Conservation (phyloP, 2,329 filamentous ascomycete species). For the Claviceps spartinae region DNA sequence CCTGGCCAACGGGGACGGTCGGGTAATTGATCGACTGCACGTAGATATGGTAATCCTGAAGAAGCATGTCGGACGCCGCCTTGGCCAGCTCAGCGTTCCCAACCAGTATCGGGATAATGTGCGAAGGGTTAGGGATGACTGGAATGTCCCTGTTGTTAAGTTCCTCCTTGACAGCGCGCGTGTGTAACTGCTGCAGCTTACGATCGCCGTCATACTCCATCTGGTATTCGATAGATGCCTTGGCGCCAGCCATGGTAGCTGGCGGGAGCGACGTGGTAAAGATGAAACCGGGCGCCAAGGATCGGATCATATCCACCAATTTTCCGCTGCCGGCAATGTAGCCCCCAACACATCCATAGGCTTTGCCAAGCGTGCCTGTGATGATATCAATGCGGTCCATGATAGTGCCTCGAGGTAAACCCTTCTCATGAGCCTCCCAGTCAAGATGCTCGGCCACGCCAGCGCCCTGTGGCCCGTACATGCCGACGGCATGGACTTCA, state of each 20-base stretch:
- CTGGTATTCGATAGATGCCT: slow-evolving; percentile 88
- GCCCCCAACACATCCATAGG: slow-evolving; percentile 92
- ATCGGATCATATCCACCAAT: slow-evolving; percentile 85
- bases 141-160: slow-evolving; percentile 72
- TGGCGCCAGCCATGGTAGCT: slow-evolving; percentile 90
- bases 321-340: slow-evolving; percentile 87
- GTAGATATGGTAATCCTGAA: slow-evolving; percentile 85
- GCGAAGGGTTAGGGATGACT: slow-evolving; percentile 93
- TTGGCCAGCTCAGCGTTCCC: slow-evolving; percentile 90
- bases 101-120: slow-evolving; percentile 89
- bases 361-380: slow-evolving; percentile 92
- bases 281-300: slow-evolving; percentile 92
- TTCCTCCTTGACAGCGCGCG: slow-evolving; percentile 80
- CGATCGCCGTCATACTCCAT: slow-evolving; percentile 74
- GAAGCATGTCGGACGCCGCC: slow-evolving; percentile 78
- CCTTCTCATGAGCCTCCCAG: slow-evolving; percentile 70
- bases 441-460: slow-evolving; percentile 97
- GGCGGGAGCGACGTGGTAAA: slow-evolving; percentile 96
- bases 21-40: slow-evolving; percentile 99
- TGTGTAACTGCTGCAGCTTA: slow-evolving; percentile 88
- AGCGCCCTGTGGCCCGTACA: slow-evolving; percentile 93
- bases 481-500: slow-evolving; percentile 96
- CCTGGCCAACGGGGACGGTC: slow-evolving; percentile 94
- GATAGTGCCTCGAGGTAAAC: slow-evolving; percentile 64
- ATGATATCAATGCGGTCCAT: slow-evolving; percentile 98